phyloP scores from a whole-genome alignment of 108 stramenopile species.

The Pseudonitzschia delicatissima region DNA sequence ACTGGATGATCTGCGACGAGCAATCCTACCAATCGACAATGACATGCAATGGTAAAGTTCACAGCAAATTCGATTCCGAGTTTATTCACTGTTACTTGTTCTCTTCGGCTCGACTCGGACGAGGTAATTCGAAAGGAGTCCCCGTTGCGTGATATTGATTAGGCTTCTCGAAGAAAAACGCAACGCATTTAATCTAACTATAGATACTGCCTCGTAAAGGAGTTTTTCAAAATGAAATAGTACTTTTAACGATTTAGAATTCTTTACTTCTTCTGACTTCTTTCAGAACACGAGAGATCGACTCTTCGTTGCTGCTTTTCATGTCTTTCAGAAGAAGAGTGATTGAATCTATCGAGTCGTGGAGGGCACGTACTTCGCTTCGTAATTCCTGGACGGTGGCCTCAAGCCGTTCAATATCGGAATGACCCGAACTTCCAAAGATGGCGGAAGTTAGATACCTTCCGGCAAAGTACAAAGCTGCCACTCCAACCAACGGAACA shows the following conservation, averaged over 20 bases:
- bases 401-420: constrained; percentile 11
- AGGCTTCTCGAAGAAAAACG: too few species aligned
- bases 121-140: not conserved
- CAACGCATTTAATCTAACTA: too few species aligned
- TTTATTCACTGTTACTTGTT: constrained; percentile 18
- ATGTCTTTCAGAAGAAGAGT: constrained; percentile 17
- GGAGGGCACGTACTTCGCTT: constrained; percentile 19
- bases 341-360: constrained; percentile 16
- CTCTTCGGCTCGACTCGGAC: constrained; percentile 3
- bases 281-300: too few species aligned
- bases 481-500: not conserved
- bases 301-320: not conserved
- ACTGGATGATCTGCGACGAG: not conserved
- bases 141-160: not conserved
- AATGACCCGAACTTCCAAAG: not conserved
- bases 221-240: too few species aligned
- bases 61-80: not conserved
- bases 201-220: too few species aligned
- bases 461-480: constrained; percentile 1
- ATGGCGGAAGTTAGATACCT: not conserved
- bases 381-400: constrained; percentile 13
- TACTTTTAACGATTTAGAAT: too few species aligned
- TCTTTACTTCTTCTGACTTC: too few species aligned
- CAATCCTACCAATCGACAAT: not conserved
- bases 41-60: not conserved